Percentiles rank a stretch among this genome's conserved stretches.
Evolutionary conservation across 164 flowering plant genomes (phyloP).

Genomic region (Pachysandra terminalis): DNA sequence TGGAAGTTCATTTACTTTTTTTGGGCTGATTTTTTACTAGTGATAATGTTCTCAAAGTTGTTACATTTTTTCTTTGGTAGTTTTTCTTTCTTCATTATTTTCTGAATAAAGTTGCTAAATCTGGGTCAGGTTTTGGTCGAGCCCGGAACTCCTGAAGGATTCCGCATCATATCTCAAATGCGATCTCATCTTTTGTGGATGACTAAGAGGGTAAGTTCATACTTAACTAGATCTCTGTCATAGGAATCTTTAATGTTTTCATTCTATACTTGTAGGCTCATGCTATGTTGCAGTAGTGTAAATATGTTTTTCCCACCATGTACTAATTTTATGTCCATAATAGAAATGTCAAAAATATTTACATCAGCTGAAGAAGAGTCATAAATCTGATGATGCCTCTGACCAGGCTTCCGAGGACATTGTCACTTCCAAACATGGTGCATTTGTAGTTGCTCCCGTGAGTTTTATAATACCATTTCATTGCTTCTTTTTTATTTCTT

Average conservation of each 20-base stretch:
- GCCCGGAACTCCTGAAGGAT: constrained; percentile 97
- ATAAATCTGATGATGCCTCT: constrained; percentile 36
- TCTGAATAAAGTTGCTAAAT: constrained; percentile 8
- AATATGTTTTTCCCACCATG: neutral
- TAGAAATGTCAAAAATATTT: constrained; percentile 38
- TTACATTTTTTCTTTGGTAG: neutral
- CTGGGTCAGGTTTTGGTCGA: constrained; percentile 77
- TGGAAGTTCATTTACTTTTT: neutral
- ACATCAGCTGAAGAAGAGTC: constrained; percentile 9
- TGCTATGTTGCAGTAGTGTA: neutral
- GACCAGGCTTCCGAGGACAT: constrained; percentile 38
- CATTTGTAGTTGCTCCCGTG: constrained; percentile 92
- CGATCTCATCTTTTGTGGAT: constrained; percentile 96
- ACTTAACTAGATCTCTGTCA: too few relatives aligned
- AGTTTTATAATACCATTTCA: constrained; percentile 27
- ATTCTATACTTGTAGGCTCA: too few relatives aligned
- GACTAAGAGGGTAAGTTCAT: constrained; percentile 73
- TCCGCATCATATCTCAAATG: constrained; percentile 77
- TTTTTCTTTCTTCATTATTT: neutral
- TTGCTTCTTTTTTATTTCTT: neutral
- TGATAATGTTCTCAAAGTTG: too few relatives aligned
- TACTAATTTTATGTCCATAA: constrained; percentile 12
- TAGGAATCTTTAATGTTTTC: too few relatives aligned
- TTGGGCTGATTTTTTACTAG: too few relatives aligned
- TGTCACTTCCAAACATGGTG: constrained; percentile 51